phyloP scores from a whole-genome alignment of 352 stramenopile genomes.

The Phytophthora litchii region DNA sequence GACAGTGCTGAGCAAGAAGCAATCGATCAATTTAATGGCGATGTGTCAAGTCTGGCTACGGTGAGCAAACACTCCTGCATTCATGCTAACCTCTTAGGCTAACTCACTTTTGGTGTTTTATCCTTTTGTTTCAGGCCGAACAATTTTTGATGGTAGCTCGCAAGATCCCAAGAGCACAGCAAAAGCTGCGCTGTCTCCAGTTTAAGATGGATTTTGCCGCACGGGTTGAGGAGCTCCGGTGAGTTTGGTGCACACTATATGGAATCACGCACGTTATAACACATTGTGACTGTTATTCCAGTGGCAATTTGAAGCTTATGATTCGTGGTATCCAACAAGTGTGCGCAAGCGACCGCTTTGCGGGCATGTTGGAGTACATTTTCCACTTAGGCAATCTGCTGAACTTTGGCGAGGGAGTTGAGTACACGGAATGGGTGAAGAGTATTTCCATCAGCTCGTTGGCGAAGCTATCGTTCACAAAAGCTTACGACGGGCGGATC shows the following conservation, averaged over 20 bases:
- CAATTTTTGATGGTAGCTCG: constrained; percentile 72
- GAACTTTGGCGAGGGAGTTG: constrained; percentile 65
- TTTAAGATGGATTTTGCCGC: constrained; percentile 81
- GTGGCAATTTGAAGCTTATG: constrained; percentile 66
- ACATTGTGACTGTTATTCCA: constrained; percentile 13
- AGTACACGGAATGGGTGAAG: constrained; percentile 50
- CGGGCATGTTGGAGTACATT: constrained; percentile 70
- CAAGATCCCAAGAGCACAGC: constrained; percentile 64
- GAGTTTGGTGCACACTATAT: constrained; percentile 10
- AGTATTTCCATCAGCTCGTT: constrained; percentile 83
- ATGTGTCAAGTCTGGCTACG: constrained; percentile 52
- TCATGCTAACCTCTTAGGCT: neutral
- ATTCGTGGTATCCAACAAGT: constrained; percentile 77
- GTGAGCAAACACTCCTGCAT: constrained; percentile 21
- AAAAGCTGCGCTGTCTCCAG: constrained; percentile 77
- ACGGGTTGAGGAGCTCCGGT: constrained; percentile 77
- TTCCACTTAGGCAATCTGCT: constrained; percentile 72
- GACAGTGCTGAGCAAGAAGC: constrained; percentile 72
- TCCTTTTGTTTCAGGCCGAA: constrained; percentile 50
- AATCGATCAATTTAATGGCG: constrained; percentile 66
- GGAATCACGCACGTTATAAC: neutral
- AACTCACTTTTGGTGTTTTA: neutral
- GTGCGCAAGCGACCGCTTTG: constrained; percentile 64
- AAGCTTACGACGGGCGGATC: constrained; percentile 72
- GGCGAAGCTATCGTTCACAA: constrained; percentile 80